Conservation (phyloP, 345 rosid genomes). For the Abelmoschus esculentus region DNA sequence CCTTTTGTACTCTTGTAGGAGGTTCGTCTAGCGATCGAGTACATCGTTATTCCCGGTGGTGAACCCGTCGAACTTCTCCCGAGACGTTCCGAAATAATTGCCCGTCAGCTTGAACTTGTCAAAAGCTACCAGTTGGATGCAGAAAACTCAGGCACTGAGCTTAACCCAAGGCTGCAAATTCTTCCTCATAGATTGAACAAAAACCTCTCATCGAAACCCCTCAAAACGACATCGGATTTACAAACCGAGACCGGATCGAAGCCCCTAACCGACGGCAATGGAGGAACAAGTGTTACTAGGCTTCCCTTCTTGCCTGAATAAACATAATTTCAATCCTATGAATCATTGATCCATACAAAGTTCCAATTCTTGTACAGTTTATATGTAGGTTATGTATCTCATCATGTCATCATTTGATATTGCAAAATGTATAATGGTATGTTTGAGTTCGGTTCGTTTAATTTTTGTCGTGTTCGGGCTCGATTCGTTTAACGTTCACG, state of each 20-base stretch:
- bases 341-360: constrained; percentile 10
- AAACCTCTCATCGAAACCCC: constrained; percentile 30
- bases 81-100: constrained; percentile 69
- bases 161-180: constrained; percentile 78
- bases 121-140: constrained; percentile 80
- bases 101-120: constrained; percentile 83
- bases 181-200: constrained; percentile 62
- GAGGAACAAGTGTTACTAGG: constrained; percentile 44
- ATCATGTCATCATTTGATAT: constrained; percentile 10
- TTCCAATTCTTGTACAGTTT: constrained; percentile 17
- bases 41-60: constrained; percentile 89
- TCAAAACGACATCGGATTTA: constrained; percentile 22
- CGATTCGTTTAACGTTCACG: no score
- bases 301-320: constrained; percentile 70
- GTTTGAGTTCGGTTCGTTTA: no score
- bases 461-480: no score
- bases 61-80: constrained; percentile 98
- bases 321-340: constrained; percentile 12
- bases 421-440: not conserved
- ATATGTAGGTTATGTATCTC: constrained; percentile 2
- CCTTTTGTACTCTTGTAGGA: constrained; percentile 39
- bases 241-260: constrained; percentile 15
- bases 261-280: constrained; percentile 19
- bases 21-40: constrained; percentile 85
- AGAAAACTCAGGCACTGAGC: constrained; percentile 77